Conservation (phyloP, 345 rosid genomes). For the Citrus australasica region DNA sequence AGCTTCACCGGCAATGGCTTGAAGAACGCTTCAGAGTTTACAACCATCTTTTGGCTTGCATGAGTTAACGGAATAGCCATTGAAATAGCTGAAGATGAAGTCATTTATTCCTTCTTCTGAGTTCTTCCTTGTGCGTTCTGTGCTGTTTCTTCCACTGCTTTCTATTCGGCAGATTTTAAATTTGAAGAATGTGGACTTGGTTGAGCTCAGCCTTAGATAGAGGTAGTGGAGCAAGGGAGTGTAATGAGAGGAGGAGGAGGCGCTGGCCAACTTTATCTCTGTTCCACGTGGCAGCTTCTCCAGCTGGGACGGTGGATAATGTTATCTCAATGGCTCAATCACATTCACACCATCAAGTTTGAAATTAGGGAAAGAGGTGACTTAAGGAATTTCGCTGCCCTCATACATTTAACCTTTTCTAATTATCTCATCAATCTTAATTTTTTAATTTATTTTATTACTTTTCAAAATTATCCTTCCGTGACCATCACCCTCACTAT, state of each 20-base stretch:
- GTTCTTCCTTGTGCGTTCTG: background rate
- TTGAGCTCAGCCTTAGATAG: constrained; percentile 11
- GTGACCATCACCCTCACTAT: too few species aligned
- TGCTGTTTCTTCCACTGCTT: background rate
- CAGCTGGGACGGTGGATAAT: constrained; percentile 45
- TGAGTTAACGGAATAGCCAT: constrained; percentile 55
- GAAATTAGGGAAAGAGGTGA: constrained; percentile 9
- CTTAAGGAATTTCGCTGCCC: too few species aligned
- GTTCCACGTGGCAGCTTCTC: constrained; percentile 61
- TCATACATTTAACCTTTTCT: too few species aligned
- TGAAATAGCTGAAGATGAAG: constrained; percentile 72
- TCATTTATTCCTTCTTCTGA: constrained; percentile 33
- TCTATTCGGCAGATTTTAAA: background rate
- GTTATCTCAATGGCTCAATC: constrained; percentile 56
- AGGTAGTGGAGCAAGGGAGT: background rate
- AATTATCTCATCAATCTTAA: too few species aligned
- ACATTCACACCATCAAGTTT: constrained; percentile 22
- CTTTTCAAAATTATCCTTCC: too few species aligned
- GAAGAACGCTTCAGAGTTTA: constrained; percentile 40
- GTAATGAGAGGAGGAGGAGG: constrained; percentile 25
- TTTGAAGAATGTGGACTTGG: constrained; percentile 2
- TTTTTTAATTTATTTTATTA: too few species aligned
- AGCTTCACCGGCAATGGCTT: constrained; percentile 58
- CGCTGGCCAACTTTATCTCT: constrained; percentile 21
- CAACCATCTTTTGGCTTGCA: constrained; percentile 40